Evolutionary conservation across 2,329 filamentous ascomycete species (phyloP), one percentile per base, ranked within the genome.

Genomic region (Stachybotrys echinatus): DNA sequence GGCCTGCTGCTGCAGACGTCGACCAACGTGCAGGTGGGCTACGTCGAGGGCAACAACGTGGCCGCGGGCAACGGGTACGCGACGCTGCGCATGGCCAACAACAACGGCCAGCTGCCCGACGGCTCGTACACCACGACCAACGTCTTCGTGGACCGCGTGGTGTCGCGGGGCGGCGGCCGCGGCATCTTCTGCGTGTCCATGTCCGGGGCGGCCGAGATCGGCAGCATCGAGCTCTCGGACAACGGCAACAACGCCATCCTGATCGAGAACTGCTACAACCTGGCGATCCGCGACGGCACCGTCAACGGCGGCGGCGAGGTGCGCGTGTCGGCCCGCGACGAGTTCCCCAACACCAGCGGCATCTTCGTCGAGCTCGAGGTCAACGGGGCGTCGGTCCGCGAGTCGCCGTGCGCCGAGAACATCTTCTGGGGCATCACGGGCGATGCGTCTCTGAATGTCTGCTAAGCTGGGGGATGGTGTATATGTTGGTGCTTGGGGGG

Each of bases 221-320:
- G 23, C n/a, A 34, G 17, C 23, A 46, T 46, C 23, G 44, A 46
- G 23, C 44, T 46, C 14, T 22, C n/a, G 23, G 27, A 46, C 17
- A 46, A 46, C 23, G 44, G 44, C 23, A 37, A 14, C 23, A 46
- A 46, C 19, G 44, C 44, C n/a, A 37, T 46, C 12, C 18, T 46
- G n/a, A 46, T 46, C 44, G 44, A 46, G 44, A 46, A 46, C 44
- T 46, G 44, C 44, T 46, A 46, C 23, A 46, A 46, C 23, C 22
- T 46, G 19, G 22, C 44, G 23, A 46, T 46, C 44, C 23, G n/a
- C 14, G 44, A 19, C 19, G 44, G 44, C 19, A 37, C 27, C 18
- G 27, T 46, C 23, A 46, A 37, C 14, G 44, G 44, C 17, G 44
- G 44, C 23, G 44, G 44, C 6, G 44, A 46, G 18, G 44, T 46